A percentile compares a stretch with the other conserved stretches of the same genome.
phyloP scores from a whole-genome alignment of 2,329 filamentous ascomycete species.

The Nannizziopsis barbatae region DNA sequence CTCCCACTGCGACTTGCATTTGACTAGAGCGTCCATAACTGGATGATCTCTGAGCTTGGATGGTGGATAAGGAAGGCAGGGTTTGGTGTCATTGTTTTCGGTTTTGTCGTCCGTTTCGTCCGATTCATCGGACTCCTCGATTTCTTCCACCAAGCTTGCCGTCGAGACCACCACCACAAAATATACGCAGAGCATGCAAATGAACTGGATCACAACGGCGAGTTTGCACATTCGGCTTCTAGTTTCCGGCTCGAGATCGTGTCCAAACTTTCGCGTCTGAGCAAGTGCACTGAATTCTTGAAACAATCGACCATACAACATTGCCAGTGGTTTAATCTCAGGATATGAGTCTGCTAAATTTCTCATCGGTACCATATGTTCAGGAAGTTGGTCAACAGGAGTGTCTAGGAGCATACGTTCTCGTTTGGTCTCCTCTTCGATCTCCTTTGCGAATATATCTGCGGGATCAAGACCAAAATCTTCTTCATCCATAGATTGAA shows the following conservation, averaged over 20 bases:
- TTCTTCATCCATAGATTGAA: constrained; percentile 76
- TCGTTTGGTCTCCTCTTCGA: constrained; percentile 39
- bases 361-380: no score
- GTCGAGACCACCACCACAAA: constrained; percentile 78
- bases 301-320: no score
- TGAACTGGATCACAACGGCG: constrained; percentile 76
- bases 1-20: constrained; percentile 71
- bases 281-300: no score
- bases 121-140: no score
- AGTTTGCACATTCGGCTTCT: constrained; percentile 35
- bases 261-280: no score
- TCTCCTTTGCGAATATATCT: constrained; percentile 54
- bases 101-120: constrained; percentile 29
- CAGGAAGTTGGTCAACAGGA: no score
- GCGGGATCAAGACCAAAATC: constrained; percentile 89
- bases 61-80: constrained; percentile 55
- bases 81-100: constrained; percentile 47
- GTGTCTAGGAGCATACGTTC: constrained; percentile 28
- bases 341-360: constrained; percentile 48
- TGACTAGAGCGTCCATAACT: constrained; percentile 74
- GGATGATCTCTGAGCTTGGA: constrained; percentile 78
- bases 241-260: no score
- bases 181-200: constrained; percentile 80
- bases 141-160: no score
- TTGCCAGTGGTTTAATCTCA: constrained; percentile 66